Evolutionary conservation across 2,329 filamentous ascomycete genomes (phyloP), one percentile per base, ranked within the genome.

Genomic region (Massarina eburnea): DNA sequence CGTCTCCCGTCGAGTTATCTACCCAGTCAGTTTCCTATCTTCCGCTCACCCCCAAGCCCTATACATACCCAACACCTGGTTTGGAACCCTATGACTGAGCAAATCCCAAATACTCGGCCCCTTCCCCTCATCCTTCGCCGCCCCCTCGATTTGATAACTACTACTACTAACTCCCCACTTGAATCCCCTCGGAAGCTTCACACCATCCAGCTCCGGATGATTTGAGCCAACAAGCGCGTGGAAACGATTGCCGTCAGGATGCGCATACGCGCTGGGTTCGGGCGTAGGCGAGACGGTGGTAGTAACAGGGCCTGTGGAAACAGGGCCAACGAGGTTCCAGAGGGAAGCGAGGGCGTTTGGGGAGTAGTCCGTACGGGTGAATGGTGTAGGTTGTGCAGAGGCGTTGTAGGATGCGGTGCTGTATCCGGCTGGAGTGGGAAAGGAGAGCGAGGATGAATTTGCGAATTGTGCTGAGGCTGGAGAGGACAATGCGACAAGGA

Each of bases 271-370:
- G 2, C 67, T 65, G 7, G 72, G 67, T 49, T 76, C 73, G 17
- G 73, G 67, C 1, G 72, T 75, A n/a, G 73, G 72, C 6, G 58
- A 48, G 2, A 72, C 70, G 1, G 73, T 75, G 2, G 66, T 69
- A 15, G 71, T 75, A 19, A 76, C 63, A 1, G 72, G 67, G 2
- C 73, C 73, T 6, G 68, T 66, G 20, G 66, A 61, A 19, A 76
- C 62, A 10, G 71, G 71, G 0, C 73, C 73, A 19, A 76, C 67
- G 40, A 73, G 68, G 43, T 74, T 67, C 74, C 74, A 76, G 8
- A 76, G 62, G 30, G 73, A 71, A 3, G 68, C 72, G 17, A 78
- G 63, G 15, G 71, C 71, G 48, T 76, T 71, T 39, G 77, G 71
- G 0, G 73, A 75, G 58, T 76, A 78, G 45, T 75, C 71, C 1